Evolutionary conservation across 2,329 filamentous ascomycete genomes (phyloP).

Genomic region (Nigrograna mackinnonii): DNA sequence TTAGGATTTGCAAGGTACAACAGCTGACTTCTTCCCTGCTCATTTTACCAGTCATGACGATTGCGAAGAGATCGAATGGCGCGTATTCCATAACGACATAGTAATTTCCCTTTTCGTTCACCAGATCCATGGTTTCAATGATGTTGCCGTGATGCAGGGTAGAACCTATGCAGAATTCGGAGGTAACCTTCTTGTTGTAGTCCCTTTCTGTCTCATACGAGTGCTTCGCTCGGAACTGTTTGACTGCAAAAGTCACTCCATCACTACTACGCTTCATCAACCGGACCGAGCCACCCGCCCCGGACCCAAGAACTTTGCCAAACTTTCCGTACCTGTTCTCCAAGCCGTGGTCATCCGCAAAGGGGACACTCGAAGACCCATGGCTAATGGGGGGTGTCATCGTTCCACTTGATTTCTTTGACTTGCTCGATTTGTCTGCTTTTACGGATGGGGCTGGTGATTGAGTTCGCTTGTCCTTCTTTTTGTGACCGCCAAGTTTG

Average conservation of each 20-base stretch:
- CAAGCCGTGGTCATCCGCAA: slow-evolving; percentile 90
- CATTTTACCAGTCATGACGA: slow-evolving; percentile 99
- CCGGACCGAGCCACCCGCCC: slow-evolving; percentile 90
- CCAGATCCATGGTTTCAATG: slow-evolving; percentile 95
- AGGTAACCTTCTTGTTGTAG: slow-evolving; percentile 97
- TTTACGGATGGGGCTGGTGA: slow-evolving; percentile 68
- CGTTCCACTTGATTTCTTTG: slow-evolving; percentile 41
- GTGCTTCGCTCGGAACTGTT: slow-evolving; percentile 92
- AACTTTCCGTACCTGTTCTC: slow-evolving; percentile 94
- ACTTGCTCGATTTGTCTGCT: slow-evolving; percentile 50
- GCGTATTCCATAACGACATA: slow-evolving; percentile 99
- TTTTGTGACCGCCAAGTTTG: slow-evolving; percentile 71
- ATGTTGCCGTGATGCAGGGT: slow-evolving; percentile 97
- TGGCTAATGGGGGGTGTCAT: slow-evolving; percentile 41
- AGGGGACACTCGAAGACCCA: slow-evolving; percentile 64
- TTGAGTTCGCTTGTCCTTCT: slow-evolving; percentile 57
- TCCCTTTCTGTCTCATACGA: slow-evolving; percentile 93
- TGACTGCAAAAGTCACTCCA: slow-evolving; percentile 92
- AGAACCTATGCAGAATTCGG: slow-evolving; percentile 97
- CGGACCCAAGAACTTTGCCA: slow-evolving; percentile 89
- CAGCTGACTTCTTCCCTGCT: slow-evolving; percentile 86
- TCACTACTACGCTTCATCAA: slow-evolving; percentile 94
- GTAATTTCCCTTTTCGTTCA: slow-evolving; percentile 92
- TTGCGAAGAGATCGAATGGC: slow-evolving; percentile 93
- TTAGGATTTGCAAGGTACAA: slow-evolving; percentile 91